Conservation (phyloP, 352 stramenopile species). For the Phytophthora podocarpi region DNA sequence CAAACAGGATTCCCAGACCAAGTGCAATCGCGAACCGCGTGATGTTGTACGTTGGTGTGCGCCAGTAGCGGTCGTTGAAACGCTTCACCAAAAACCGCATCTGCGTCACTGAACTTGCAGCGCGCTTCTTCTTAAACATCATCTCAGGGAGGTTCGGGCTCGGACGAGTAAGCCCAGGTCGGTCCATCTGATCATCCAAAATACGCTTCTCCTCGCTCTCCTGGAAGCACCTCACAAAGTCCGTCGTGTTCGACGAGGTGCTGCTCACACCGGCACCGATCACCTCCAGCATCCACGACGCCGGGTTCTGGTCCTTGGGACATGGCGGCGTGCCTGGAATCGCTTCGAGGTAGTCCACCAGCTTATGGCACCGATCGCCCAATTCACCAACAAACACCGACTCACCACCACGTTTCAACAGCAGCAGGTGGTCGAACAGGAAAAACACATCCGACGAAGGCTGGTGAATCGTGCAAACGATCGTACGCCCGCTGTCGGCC, state of each 20-base stretch:
- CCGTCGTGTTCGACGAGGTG: conserved; percentile 13
- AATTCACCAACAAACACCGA: conserved; percentile 57
- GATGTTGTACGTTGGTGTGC: conserved; percentile 86
- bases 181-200: conserved; percentile 16
- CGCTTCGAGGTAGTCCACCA: conserved; percentile 14
- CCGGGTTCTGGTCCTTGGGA: conserved; percentile 28
- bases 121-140: conserved; percentile 39
- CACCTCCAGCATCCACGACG: conserved; percentile 30
- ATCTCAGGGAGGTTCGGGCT: conserved; percentile 27
- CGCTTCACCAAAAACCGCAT: conserved; percentile 35
- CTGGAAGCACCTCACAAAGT: conserved; percentile 51
- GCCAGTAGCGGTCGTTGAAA: conserved; percentile 54
- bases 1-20: conserved; percentile 59
- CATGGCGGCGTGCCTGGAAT: neutral
- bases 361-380: neutral
- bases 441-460: conserved; percentile 30
- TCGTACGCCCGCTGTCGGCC: conserved; percentile 50
- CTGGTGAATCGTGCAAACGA: conserved; percentile 63
- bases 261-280: conserved; percentile 44
- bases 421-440: conserved; percentile 79
- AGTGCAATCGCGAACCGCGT: conserved; percentile 63
- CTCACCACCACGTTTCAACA: conserved; percentile 69
- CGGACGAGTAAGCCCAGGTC: conserved; percentile 23
- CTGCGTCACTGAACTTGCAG: conserved; percentile 32
- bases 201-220: conserved; percentile 30